Percentiles rank a stretch among this genome's conserved stretches.
phyloP scores from a whole-genome alignment of 2,329 filamentous ascomycete species.

The Dactylellina leptospora region DNA sequence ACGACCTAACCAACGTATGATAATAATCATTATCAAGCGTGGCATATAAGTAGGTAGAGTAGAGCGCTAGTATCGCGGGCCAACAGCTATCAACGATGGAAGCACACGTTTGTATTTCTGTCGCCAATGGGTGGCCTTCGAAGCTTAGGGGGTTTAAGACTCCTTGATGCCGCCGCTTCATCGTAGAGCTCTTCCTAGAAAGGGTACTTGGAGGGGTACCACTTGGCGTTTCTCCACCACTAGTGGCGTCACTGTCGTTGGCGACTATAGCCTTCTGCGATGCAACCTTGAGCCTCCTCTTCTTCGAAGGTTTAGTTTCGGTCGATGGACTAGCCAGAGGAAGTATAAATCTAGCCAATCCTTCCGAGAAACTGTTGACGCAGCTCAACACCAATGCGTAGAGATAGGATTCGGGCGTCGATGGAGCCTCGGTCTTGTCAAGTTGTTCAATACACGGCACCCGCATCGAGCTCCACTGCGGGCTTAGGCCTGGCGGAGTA shows the following conservation, averaged over 20 bases:
- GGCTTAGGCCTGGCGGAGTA: slow-evolving; percentile 79
- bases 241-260: slow-evolving; percentile 47
- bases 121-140: slow-evolving; percentile 74
- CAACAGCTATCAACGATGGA: slow-evolving; percentile 89
- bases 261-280: slow-evolving; percentile 39
- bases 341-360: slow-evolving; percentile 89
- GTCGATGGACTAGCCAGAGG: slow-evolving; percentile 81
- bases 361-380: slow-evolving; percentile 88
- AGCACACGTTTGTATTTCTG: slow-evolving; percentile 78
- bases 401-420: slow-evolving; percentile 88
- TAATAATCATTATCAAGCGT: slow-evolving; percentile 93
- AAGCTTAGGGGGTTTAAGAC: slow-evolving; percentile 84
- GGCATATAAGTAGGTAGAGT: slow-evolving; percentile 93
- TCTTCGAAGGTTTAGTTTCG: slow-evolving; percentile 68
- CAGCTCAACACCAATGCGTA: slow-evolving; percentile 89
- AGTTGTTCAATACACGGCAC: slow-evolving; percentile 92
- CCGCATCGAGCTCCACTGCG: slow-evolving; percentile 86
- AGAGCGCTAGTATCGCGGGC: slow-evolving; percentile 93
- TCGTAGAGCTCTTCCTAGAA: slow-evolving; percentile 57
- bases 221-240: slow-evolving; percentile 52
- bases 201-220: slow-evolving; percentile 54
- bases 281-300: slow-evolving; percentile 59
- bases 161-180: slow-evolving; percentile 71
- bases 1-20: slow-evolving; percentile 86
- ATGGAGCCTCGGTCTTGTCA: slow-evolving; percentile 86